These are phyloP conservation scores for Cinchona pubescens DNA, from an alignment of 257 asterid species.

Conservation along the genomic window DNA sequence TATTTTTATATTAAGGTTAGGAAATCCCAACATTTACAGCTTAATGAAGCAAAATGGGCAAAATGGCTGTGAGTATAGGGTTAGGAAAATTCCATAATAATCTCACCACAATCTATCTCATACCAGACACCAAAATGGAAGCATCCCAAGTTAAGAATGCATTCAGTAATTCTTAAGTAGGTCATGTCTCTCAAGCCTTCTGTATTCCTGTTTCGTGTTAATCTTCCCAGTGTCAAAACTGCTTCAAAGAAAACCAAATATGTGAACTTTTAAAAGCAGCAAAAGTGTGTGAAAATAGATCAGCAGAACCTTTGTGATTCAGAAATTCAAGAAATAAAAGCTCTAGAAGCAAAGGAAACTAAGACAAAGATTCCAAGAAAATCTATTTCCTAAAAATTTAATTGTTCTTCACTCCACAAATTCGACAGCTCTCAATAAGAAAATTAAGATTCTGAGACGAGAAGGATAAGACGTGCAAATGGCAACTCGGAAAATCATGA, in stretches of 20 bases:
- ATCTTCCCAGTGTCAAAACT: not conserved
- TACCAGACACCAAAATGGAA: not conserved
- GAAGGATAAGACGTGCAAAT: not conserved
- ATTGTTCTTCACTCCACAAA: not conserved
- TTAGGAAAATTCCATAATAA: not conserved
- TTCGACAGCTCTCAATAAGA: not conserved
- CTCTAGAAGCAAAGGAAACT: not conserved
- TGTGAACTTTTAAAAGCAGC: too few species aligned
- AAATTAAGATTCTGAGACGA: not conserved
- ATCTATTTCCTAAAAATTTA: slow-evolving; percentile 4
- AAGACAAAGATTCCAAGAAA: not conserved
- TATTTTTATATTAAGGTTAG: too few species aligned
- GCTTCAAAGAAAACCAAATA: not conserved
- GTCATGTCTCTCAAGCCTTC: not conserved
- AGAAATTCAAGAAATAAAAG: not conserved
- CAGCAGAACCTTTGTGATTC: not conserved
- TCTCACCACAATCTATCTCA: not conserved
- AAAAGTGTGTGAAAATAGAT: not conserved
- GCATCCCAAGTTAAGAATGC: not conserved
- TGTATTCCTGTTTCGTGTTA: not conserved
- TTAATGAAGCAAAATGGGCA: not conserved
- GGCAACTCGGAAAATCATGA: not conserved
- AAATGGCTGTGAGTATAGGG: too few species aligned
- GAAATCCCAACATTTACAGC: too few species aligned
- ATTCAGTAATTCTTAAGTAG: not conserved